phyloP scores from a whole-genome alignment of 2,329 filamentous ascomycete species.

The Cadophora sp. region DNA sequence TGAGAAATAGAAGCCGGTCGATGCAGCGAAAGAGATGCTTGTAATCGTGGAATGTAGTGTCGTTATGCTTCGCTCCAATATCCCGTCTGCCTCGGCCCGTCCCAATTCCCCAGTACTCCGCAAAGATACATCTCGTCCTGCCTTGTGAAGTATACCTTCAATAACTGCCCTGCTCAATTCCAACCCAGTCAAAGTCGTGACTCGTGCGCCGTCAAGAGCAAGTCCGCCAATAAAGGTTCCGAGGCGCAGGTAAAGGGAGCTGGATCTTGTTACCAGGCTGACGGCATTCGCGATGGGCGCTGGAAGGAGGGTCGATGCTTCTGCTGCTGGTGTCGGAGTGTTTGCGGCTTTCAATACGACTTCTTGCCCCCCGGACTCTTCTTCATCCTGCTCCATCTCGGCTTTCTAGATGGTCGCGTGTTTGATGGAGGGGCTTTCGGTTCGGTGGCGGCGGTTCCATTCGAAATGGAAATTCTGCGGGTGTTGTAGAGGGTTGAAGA shows the following conservation, averaged over 20 bases:
- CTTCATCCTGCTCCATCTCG: constrained; percentile 40
- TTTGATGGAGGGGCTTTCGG: background rate
- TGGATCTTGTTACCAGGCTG: constrained; percentile 65
- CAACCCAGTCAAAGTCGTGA: constrained; percentile 47
- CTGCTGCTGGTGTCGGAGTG: constrained; percentile 6
- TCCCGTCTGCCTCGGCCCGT: constrained; percentile 59
- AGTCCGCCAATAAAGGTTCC: constrained; percentile 47
- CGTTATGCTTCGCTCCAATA: constrained; percentile 63
- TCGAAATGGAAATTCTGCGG: background rate
- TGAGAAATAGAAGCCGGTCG: constrained; percentile 65
- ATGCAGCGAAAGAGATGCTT: constrained; percentile 65
- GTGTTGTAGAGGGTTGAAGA: background rate
- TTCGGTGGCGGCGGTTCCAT: constrained; percentile 14
- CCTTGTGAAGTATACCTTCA: constrained; percentile 46
- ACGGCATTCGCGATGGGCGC: constrained; percentile 62
- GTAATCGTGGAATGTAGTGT: constrained; percentile 63
- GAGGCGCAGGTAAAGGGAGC: constrained; percentile 55
- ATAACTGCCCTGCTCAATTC: constrained; percentile 48
- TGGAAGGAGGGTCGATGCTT: constrained; percentile 59
- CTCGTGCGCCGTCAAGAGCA: constrained; percentile 46
- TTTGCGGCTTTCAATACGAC: background rate
- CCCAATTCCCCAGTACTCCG: constrained; percentile 50
- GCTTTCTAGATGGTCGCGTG: background rate
- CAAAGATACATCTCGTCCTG: constrained; percentile 45
- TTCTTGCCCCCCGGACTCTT: constrained; percentile 25